Conservation (phyloP, 768 basidiomycete genomes). For the Lentinula lateritia region DNA sequence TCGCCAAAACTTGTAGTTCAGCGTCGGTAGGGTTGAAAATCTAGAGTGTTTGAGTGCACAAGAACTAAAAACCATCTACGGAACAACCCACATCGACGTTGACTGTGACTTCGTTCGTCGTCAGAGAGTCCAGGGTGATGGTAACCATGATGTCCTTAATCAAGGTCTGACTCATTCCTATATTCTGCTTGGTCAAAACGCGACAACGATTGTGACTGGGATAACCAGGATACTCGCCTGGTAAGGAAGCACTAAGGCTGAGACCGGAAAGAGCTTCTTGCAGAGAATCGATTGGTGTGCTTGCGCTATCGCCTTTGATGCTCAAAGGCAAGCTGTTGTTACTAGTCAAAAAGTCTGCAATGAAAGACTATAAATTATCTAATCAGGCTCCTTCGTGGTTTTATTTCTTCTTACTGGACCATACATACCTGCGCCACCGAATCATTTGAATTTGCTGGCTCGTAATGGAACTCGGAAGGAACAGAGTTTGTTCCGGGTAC, state of each 20-base stretch:
- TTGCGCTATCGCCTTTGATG: constrained; percentile 53
- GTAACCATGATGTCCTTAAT: constrained; percentile 52
- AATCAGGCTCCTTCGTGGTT: not conserved
- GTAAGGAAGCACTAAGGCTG: constrained; percentile 41
- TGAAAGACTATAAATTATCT: constrained; percentile 36
- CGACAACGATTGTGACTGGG: not conserved
- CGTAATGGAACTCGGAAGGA: constrained; percentile 61
- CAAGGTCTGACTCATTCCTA: constrained; percentile 46
- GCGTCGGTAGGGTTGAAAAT: constrained; percentile 53
- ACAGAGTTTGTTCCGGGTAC: constrained; percentile 51
- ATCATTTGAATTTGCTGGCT: constrained; percentile 59
- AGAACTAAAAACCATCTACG: not conserved
- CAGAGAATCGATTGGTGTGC: constrained; percentile 61
- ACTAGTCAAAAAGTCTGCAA: constrained; percentile 55
- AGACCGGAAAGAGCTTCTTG: constrained; percentile 50
- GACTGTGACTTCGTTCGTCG: constrained; percentile 44
- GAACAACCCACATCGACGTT: constrained; percentile 48
- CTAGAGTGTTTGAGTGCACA: constrained; percentile 15
- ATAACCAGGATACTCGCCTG: constrained; percentile 26
- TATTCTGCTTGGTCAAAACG: constrained; percentile 1
- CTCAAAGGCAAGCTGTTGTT: constrained; percentile 40
- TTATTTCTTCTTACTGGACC: not conserved
- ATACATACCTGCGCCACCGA: constrained; percentile 49
- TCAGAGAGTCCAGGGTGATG: constrained; percentile 45
- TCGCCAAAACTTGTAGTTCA: constrained; percentile 49